phyloP scores from a whole-genome alignment of 2,329 filamentous ascomycete species.

The Fusarium keratoplasticum region DNA sequence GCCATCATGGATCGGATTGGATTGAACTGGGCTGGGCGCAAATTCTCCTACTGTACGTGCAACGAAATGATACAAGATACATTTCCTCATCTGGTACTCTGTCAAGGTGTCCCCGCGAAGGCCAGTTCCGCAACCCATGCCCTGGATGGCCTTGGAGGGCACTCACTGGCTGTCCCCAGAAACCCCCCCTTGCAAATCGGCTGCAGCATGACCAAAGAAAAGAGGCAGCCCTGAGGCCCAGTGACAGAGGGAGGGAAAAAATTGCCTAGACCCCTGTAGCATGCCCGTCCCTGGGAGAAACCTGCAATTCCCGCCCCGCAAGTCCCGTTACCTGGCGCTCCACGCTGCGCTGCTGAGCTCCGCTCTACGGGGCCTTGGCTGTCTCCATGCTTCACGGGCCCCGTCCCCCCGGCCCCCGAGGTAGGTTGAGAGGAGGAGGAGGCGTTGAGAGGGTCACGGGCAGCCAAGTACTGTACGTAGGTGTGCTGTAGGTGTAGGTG shows the following conservation, averaged over 20 bases:
- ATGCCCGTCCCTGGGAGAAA: slow-evolving; percentile 18
- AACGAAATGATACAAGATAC: background rate
- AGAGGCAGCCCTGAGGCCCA: background rate
- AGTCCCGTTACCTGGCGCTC: slow-evolving; percentile 16
- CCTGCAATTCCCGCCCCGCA: slow-evolving; percentile 32
- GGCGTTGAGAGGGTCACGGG: slow-evolving; percentile 4
- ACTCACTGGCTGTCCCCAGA: slow-evolving; percentile 30
- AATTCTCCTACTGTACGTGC: slow-evolving; percentile 26
- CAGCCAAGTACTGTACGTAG: background rate
- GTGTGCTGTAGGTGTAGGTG: background rate
- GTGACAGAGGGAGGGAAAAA: slow-evolving; percentile 2
- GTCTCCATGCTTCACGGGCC: slow-evolving; percentile 32
- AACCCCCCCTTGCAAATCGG: slow-evolving; percentile 22
- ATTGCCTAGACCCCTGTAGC: slow-evolving; percentile 30
- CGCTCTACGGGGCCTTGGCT: slow-evolving; percentile 3
- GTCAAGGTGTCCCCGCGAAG: slow-evolving; percentile 17
- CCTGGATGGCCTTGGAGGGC: background rate
- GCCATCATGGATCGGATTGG: slow-evolving; percentile 2
- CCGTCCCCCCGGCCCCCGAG: slow-evolving; percentile 37
- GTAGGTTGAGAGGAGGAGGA: slow-evolving; percentile 30
- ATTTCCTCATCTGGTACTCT: slow-evolving; percentile 12
- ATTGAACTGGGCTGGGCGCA: slow-evolving; percentile 3
- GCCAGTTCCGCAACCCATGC: slow-evolving; percentile 8
- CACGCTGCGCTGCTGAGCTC: slow-evolving; percentile 3
- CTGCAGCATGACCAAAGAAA: background rate